Evolutionary conservation across 768 basidiomycete genomes (phyloP).

Genomic region (Leccinum variicolor): DNA sequence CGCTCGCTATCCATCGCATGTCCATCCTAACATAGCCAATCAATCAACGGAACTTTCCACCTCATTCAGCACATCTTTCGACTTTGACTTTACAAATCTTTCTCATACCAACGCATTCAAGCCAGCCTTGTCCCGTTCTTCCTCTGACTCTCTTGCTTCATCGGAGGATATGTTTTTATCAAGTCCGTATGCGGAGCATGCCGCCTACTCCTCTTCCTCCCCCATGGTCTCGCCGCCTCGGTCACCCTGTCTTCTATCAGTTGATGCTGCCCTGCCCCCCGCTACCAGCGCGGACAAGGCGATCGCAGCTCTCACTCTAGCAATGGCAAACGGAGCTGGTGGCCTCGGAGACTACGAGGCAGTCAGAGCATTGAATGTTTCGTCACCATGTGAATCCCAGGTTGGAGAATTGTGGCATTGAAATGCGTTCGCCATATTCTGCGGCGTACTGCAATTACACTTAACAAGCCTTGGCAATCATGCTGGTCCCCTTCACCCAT

Average conservation of each 20-base stretch:
- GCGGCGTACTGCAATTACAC: background rate
- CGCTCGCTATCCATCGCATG: constrained; percentile 10
- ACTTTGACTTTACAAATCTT: constrained; percentile 24
- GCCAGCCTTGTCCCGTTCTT: constrained; percentile 16
- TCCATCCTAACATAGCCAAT: constrained; percentile 10
- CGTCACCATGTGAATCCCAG: constrained; percentile 39
- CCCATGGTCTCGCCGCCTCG: constrained; percentile 10
- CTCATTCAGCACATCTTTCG: constrained; percentile 27
- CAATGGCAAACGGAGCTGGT: constrained; percentile 63
- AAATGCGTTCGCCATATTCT: constrained; percentile 7
- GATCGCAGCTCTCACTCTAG: constrained; percentile 54
- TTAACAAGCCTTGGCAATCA: background rate
- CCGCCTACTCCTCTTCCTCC: constrained; percentile 7
- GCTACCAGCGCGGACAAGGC: constrained; percentile 55
- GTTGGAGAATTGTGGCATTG: constrained; percentile 61
- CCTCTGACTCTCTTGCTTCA: constrained; percentile 15
- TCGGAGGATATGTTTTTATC: constrained; percentile 5
- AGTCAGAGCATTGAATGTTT: constrained; percentile 37
- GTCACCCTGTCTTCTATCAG: constrained; percentile 10
- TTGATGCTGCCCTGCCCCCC: constrained; percentile 11
- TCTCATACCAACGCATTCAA: constrained; percentile 28
- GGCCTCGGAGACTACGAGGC: constrained; percentile 56
- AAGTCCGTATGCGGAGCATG: constrained; percentile 2
- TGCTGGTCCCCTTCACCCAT: background rate
- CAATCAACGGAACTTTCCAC: constrained; percentile 13